Evolutionary conservation across 2,329 filamentous ascomycete genomes (phyloP).

Genomic region (Eutypa lata): DNA sequence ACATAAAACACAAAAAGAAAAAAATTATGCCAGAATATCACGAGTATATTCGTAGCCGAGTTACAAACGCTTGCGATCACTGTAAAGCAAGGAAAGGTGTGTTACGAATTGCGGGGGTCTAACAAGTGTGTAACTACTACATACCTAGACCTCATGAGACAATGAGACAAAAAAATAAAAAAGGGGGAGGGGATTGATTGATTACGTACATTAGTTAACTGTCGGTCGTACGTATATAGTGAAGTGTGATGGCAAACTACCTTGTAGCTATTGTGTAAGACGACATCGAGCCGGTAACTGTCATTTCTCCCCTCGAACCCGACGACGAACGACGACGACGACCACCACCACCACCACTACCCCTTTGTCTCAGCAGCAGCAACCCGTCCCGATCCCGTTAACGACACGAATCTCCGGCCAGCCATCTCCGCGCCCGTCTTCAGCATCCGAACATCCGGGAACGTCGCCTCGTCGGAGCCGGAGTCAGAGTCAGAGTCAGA

Average conservation of each 20-base stretch:
- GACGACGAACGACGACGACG: constrained; percentile 29
- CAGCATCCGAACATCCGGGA: constrained; percentile 2
- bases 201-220: no score
- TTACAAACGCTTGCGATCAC: constrained; percentile 51
- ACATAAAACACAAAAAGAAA: no score
- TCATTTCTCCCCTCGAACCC: constrained; percentile 44
- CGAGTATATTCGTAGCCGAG: constrained; percentile 32
- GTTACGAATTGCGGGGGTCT: neutral
- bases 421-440: constrained; percentile 1
- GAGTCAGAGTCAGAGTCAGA: neutral
- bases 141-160: no score
- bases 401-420: constrained; percentile 1
- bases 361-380: constrained; percentile 8
- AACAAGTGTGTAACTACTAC: neutral
- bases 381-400: constrained; percentile 6
- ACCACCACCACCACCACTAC: no score
- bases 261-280: constrained; percentile 48
- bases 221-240: constrained; percentile 30
- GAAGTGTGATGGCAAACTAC: constrained; percentile 52
- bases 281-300: constrained; percentile 42
- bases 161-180: neutral
- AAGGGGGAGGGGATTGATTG: constrained; percentile 1
- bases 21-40: constrained; percentile 7
- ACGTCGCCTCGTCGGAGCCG: neutral
- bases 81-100: constrained; percentile 50